These are phyloP conservation scores for Plasmodium chabaudi DNA, from an alignment of 169 alveolate genomes.

Conservation along the genomic window DNA sequence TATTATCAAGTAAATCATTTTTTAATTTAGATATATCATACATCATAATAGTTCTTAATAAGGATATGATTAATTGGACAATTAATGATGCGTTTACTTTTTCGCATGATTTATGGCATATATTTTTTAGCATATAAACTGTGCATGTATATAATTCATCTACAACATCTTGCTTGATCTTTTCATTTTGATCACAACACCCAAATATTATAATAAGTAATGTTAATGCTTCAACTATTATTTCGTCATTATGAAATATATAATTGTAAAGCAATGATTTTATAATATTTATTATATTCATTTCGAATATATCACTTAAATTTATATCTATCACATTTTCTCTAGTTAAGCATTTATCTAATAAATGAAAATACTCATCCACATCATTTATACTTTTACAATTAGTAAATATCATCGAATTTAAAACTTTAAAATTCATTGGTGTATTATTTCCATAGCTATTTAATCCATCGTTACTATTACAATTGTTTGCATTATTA, in stretches of 20 bases:
- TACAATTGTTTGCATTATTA: background rate
- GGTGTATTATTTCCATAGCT: constrained; percentile 35
- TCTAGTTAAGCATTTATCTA: constrained; percentile 69
- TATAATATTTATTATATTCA: constrained; percentile 55
- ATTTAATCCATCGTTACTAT: constrained; percentile 13
- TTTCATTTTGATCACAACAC: constrained; percentile 56
- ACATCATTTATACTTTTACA: constrained; percentile 71
- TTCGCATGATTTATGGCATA: constrained; percentile 62
- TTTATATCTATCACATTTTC: constrained; percentile 72
- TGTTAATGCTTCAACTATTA: constrained; percentile 72
- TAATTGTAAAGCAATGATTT: constrained; percentile 63
- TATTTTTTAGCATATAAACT: constrained; percentile 67
- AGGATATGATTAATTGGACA: constrained; percentile 43
- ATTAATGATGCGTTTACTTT: constrained; percentile 53
- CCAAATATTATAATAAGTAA: constrained; percentile 71
- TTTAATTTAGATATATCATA: constrained; percentile 72
- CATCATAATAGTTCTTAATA: constrained; percentile 53
- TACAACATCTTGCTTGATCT: constrained; percentile 71
- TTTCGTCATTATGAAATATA: constrained; percentile 74
- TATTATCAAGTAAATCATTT: constrained; percentile 70
- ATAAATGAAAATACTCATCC: constrained; percentile 69
- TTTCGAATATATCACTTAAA: constrained; percentile 73
- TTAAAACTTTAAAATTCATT: constrained; percentile 49
- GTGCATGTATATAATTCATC: constrained; percentile 75
- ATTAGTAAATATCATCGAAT: constrained; percentile 69